Evolutionary conservation across 305 asterid species (phyloP).

Genomic region (Rubia peregrina): DNA sequence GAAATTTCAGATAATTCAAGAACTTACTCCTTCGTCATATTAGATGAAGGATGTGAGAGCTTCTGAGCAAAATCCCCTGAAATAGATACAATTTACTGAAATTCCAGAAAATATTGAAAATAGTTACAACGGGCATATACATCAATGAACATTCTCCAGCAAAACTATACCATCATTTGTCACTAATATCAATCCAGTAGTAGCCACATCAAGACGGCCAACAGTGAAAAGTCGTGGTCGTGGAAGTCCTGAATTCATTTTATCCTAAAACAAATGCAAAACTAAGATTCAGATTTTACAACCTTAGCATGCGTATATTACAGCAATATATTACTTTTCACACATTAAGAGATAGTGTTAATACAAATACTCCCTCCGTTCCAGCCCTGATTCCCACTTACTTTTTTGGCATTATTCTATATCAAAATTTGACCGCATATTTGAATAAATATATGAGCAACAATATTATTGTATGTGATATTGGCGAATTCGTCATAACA

Average conservation of each 20-base stretch:
- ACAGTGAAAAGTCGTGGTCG: conserved; percentile 86
- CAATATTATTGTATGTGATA: too few species aligned
- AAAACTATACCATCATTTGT: conserved; percentile 76
- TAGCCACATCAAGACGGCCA: conserved; percentile 97
- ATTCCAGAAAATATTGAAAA: not conserved
- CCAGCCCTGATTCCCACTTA: too few species aligned
- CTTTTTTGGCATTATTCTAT: too few species aligned
- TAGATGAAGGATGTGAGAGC: conserved; percentile 91
- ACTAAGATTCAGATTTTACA: not conserved
- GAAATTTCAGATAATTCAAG: conserved; percentile 9
- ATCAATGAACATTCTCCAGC: not conserved
- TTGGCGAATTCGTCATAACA: too few species aligned
- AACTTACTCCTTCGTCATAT: conserved; percentile 85
- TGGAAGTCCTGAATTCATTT: conserved; percentile 69
- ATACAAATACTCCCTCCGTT: too few species aligned
- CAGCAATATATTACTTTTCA: not conserved
- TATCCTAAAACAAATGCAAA: conserved; percentile 34
- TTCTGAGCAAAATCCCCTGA: conserved; percentile 87
- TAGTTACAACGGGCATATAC: not conserved
- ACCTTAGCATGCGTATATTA: not conserved
- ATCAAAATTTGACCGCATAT: too few species aligned
- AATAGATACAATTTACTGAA: conserved; percentile 10
- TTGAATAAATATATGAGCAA: too few species aligned
- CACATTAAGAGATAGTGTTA: conserved; percentile 2
- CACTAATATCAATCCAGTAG: conserved; percentile 85